Percentiles rank a stretch among this genome's conserved stretches.
Evolutionary conservation across 345 rosid genomes (phyloP).

Genomic region (Odontarrhena argentea): DNA sequence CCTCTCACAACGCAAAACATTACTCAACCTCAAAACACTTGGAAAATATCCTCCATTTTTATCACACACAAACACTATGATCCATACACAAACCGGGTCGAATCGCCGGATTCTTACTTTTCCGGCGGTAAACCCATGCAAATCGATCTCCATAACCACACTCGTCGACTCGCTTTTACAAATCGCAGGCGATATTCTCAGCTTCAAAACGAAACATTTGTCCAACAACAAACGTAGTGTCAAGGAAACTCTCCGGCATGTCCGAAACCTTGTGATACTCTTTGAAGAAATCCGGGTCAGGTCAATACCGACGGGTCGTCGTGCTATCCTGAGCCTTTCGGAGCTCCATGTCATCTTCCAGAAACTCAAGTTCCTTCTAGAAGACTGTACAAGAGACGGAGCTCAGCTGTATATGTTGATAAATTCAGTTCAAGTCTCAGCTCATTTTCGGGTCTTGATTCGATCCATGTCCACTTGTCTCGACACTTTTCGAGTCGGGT

Average conservation of each 20-base stretch:
- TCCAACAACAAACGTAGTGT: constrained; percentile 54
- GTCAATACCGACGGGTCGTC: constrained; percentile 12
- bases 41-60: neutral
- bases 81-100: constrained; percentile 40
- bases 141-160: constrained; percentile 46
- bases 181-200: constrained; percentile 46
- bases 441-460: constrained; percentile 49
- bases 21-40: constrained; percentile 17
- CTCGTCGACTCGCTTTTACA: constrained; percentile 57
- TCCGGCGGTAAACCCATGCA: constrained; percentile 69
- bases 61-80: constrained; percentile 40
- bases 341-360: constrained; percentile 74
- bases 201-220: constrained; percentile 48
- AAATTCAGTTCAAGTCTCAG: constrained; percentile 58
- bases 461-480: constrained; percentile 59
- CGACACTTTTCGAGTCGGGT: constrained; percentile 58
- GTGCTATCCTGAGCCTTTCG: constrained; percentile 50
- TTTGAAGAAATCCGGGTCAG: constrained; percentile 54
- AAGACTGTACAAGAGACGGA: constrained; percentile 67
- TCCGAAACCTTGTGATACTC: constrained; percentile 49
- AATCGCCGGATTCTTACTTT: constrained; percentile 64
- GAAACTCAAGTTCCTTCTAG: constrained; percentile 56
- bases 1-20: constrained; percentile 18
- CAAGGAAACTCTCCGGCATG: constrained; percentile 51
- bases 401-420: constrained; percentile 61